Evolutionary conservation across 73 alveolate species (phyloP).

Genomic region (Tetrahymena borealis): DNA sequence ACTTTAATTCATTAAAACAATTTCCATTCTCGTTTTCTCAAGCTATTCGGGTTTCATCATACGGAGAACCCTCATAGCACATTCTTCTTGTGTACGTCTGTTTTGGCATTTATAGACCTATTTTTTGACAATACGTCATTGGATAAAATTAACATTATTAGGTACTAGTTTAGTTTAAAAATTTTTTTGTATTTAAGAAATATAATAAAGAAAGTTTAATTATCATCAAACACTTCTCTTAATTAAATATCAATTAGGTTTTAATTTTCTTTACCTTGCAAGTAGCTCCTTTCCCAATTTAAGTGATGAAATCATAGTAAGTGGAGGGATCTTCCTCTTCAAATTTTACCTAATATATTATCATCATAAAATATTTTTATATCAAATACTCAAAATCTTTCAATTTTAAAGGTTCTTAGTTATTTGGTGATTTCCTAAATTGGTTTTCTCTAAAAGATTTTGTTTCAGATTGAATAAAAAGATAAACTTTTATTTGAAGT

Average conservation of each 20-base stretch:
- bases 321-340: neutral
- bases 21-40: neutral
- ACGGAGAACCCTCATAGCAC: constrained; percentile 30
- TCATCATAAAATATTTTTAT: no score
- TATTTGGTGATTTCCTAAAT: no score
- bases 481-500: no score
- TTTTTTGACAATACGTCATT: no score
- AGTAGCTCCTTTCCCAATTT: constrained; percentile 27
- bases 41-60: constrained; percentile 11
- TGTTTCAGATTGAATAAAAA: no score
- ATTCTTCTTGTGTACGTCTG: constrained; percentile 11
- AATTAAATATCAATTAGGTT: neutral
- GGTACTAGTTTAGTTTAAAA: neutral
- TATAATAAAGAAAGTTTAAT: no score
- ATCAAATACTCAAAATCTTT: no score
- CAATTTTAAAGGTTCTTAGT: no score
- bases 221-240: no score
- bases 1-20: neutral
- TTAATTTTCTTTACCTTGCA: constrained; percentile 2
- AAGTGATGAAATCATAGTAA: neutral
- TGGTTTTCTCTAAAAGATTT: no score
- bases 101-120: constrained; percentile 14
- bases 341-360: neutral
- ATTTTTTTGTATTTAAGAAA: no score
- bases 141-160: neutral